Base-by-base conservation (phyloP, 2,329 filamentous ascomycete species). In the Berkeleyomyces basicola region DNA sequence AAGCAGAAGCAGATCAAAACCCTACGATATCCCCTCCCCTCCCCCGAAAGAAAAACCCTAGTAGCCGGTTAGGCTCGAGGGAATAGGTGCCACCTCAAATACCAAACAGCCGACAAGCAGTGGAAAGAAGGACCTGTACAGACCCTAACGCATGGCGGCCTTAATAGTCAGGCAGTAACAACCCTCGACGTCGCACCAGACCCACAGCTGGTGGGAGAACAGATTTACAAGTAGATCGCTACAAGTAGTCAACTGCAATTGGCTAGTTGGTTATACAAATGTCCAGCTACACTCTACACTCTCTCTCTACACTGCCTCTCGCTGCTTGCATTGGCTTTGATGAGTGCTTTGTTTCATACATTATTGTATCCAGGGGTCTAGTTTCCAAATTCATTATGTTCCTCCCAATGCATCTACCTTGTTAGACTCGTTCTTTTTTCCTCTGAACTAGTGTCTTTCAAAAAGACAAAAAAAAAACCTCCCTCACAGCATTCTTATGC, bases 401-500 rank as follows among this genome's bases (percentile, higher is more conserved):
- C 43, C 43, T 46, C 43, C 16, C 43, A 39, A 39, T 46, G 40
- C 36, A 59, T 59, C 42, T 44, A 46, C 33, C 58, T 59, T 46
- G 11, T 46, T 31, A 31, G 46, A 36, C 6, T 47, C 16, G n/a
- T 59, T 46, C 7, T n/a, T 37, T 59, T 59, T 59, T 31, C 23
- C 33, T 42, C 31, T 31, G n/a, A 14, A 33, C 14, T 2, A n/a
- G n/a, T 43, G 23, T 40, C 40, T 58, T 31, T 58, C 31, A 61
- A 59, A 59, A 63, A 7, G 44, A 51, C 39, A 43, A 59, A 63
- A 55, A 43, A 43, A 14, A 31, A 23, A 39, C 16, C 39, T 16
- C n/a, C 58, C 23, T 58, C 9, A 37, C n/a, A n/a, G 4, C n/a
- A 31, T 23, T 7, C 40, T 59, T 64, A 64, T 59, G 59, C 63